A percentile compares a stretch with the other conserved stretches of the same genome.
phyloP scores from a whole-genome alignment of 805 yeast genomes.

The Millerago galiae region DNA sequence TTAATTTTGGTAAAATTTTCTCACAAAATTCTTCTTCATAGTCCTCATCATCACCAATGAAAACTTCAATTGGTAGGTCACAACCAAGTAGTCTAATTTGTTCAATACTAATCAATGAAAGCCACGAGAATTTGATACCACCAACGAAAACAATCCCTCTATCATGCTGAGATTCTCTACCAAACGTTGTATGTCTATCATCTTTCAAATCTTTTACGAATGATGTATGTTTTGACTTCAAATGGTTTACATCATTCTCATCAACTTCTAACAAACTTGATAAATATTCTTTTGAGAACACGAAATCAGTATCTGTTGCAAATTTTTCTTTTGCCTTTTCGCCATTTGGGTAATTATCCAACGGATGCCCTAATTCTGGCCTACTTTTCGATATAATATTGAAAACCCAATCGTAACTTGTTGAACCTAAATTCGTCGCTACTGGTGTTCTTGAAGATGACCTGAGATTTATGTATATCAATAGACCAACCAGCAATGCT shows the following conservation, averaged over 20 bases:
- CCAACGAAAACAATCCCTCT: conserved; percentile 66
- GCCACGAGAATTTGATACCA: conserved; percentile 71
- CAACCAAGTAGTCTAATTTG: conserved; percentile 57
- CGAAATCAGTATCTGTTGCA: conserved; percentile 32
- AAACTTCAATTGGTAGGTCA: conserved; percentile 63
- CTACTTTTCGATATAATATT: conserved; percentile 25
- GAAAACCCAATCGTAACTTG: conserved; percentile 21
- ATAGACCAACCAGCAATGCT: background rate
- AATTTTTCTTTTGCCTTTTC: conserved; percentile 39
- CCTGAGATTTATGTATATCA: background rate
- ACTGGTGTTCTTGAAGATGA: background rate
- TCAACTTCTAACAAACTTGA: conserved; percentile 36
- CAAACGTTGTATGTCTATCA: conserved; percentile 20
- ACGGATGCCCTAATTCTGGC: conserved; percentile 32
- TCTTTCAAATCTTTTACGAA: conserved; percentile 27
- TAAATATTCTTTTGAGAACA: conserved; percentile 42
- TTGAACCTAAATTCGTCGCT: background rate
- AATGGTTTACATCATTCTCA: conserved; percentile 25
- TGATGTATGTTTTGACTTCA: conserved; percentile 33
- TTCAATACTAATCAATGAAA: conserved; percentile 54
- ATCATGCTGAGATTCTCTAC: conserved; percentile 25
- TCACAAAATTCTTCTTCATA: conserved; percentile 66
- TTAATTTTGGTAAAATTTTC: conserved; percentile 46
- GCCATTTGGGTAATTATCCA: conserved; percentile 36
- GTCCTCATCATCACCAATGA: conserved; percentile 57